These are phyloP conservation scores for Physcomitrium patens DNA, from an alignment of 225 moss, liverwort and hornwort species.

Conservation along the genomic window DNA sequence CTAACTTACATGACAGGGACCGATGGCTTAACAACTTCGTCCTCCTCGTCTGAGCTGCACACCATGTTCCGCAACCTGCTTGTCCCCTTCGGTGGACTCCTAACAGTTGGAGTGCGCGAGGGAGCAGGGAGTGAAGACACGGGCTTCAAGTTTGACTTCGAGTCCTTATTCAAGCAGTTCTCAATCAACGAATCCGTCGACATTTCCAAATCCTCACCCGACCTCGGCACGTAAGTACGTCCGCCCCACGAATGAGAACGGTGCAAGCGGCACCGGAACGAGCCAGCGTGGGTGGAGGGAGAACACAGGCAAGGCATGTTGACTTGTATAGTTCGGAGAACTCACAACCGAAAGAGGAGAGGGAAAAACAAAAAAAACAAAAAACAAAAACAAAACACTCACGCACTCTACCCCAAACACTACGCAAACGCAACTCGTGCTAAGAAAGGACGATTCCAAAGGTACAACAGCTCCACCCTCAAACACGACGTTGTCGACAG, in stretches of 20 bases:
- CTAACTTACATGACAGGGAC: conserved; percentile 6
- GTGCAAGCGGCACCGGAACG: conserved; percentile 83
- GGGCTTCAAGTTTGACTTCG: conserved; percentile 24
- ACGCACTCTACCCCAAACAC: no score
- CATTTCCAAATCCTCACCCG: conserved; percentile 40
- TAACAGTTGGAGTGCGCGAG: conserved; percentile 23
- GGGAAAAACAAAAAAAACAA: no score
- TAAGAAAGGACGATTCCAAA: no score
- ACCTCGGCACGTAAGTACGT: conserved; percentile 27
- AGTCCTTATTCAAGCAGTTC: conserved; percentile 29
- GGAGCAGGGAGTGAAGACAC: conserved; percentile 27
- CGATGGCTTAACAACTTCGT: conserved; percentile 31
- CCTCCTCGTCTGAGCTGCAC: conserved; percentile 44
- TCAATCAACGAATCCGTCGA: conserved; percentile 45
- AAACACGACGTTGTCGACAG: no score
- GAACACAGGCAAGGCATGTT: conserved; percentile 88
- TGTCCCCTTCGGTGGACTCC: conserved; percentile 43
- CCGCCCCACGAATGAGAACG: conserved; percentile 53
- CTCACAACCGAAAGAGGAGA: no score
- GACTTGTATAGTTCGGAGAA: not conserved
- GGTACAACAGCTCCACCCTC: no score
- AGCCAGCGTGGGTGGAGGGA: conserved; percentile 80
- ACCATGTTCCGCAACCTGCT: conserved; percentile 52
- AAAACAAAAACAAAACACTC: no score
- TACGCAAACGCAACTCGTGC: no score